Evolutionary conservation across 352 stramenopile genomes (phyloP).

Genomic region (Aphanomyces cochlioides): DNA sequence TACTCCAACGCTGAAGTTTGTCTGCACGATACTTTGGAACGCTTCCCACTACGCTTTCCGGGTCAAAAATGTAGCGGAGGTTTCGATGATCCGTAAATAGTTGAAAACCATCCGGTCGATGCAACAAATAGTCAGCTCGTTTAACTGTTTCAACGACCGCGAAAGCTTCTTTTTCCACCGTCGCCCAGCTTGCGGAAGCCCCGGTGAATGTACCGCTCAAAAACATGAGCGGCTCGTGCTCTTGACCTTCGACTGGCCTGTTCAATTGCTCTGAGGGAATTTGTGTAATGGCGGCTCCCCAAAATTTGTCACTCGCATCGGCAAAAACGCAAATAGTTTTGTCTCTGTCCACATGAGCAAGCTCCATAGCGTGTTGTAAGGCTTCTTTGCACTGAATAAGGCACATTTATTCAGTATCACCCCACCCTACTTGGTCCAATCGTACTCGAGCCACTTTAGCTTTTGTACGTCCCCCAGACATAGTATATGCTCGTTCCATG

Average conservation of each 20-base stretch:
- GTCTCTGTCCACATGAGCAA: too few species aligned
- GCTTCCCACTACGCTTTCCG: not conserved
- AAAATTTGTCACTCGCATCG: too few species aligned
- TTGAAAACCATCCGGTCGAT: constrained; percentile 8
- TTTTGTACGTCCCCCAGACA: too few species aligned
- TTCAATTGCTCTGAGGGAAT: too few species aligned
- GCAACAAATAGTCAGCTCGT: not conserved
- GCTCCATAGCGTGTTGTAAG: too few species aligned
- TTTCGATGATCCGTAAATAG: constrained; percentile 25
- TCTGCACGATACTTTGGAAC: constrained; percentile 3
- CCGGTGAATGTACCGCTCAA: not conserved
- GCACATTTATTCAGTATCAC: too few species aligned
- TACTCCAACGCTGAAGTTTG: constrained; percentile 20
- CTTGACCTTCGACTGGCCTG: not conserved
- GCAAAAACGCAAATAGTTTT: constrained; percentile 2
- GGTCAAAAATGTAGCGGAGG: constrained; percentile 26
- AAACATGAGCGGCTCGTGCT: constrained; percentile 16
- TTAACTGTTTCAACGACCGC: constrained; percentile 1
- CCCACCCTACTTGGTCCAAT: too few species aligned
- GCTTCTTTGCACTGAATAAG: too few species aligned
- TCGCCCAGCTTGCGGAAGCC: not conserved
- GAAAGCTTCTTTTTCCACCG: too few species aligned
- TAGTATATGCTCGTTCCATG: too few species aligned
- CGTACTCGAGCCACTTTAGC: too few species aligned
- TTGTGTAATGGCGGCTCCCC: constrained; percentile 8